Conservation (phyloP, 257 asterid genomes). For the Apocynum venetum region DNA sequence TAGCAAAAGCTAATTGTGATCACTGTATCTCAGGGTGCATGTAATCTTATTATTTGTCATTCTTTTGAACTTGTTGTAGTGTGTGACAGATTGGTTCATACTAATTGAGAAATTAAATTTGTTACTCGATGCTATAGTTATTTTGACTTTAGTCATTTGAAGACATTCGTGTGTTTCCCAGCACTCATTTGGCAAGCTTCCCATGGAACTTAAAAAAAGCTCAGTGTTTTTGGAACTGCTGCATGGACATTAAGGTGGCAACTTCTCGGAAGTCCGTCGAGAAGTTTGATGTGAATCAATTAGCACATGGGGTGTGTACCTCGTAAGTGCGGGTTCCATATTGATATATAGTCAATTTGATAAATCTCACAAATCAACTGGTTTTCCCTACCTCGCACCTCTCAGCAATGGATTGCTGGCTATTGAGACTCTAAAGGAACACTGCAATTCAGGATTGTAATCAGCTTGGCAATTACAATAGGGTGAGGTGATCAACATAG, state of each 20-base stretch:
- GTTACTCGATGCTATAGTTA: not conserved
- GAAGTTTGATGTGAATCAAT: not conserved
- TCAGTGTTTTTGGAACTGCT: not conserved
- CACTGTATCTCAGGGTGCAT: constrained; percentile 23
- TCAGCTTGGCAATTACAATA: not conserved
- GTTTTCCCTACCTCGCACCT: no score
- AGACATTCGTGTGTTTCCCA: not conserved
- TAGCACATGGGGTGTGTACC: not conserved
- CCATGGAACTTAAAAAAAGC: not conserved
- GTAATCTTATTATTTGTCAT: constrained; percentile 28
- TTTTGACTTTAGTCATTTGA: not conserved
- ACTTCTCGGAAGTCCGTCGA: not conserved
- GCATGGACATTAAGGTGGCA: not conserved
- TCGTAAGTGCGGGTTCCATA: no score
- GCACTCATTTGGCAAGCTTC: not conserved
- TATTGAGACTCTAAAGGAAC: not conserved
- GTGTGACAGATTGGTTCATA: constrained; percentile 39
- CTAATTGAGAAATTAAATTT: constrained; percentile 24
- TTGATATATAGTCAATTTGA: no score
- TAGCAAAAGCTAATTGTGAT: constrained; percentile 22
- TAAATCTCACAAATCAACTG: no score
- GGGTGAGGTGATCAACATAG: no score
- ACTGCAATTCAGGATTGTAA: not conserved
- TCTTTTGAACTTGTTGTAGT: constrained; percentile 31
- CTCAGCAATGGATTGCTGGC: no score